Evolutionary conservation across 257 asterid species (phyloP), one percentile per base, ranked within the genome.

Genomic region (Solanum pinnatisectum): DNA sequence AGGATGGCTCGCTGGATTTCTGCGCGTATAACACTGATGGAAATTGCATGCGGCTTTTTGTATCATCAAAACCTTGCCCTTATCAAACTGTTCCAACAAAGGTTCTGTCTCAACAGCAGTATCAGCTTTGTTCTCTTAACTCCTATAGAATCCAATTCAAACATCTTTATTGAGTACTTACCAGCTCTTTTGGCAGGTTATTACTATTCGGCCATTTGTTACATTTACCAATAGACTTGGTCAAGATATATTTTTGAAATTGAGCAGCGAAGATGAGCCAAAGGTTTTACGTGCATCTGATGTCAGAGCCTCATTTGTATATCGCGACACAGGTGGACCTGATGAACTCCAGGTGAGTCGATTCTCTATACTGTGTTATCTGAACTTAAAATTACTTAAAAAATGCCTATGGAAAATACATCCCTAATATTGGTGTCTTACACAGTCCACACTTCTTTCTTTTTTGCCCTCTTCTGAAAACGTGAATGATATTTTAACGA

Each of bases 1-100:
- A 97, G 99, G 99, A 97, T 94, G 99, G 99, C 86, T 96, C 99
- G 13, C 85, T 96, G 92, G 99, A 97, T 85, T 94, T 97, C 88
- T 89, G 90, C 81, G 98, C 99, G 89, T 92, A 94, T 85, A 90
- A 92, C 88, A 92, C 95, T 78, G 98, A 94, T 32, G 96, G 98
- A 44, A 92, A 94, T 89, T 93, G 95, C 88, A 90, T 97, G 95
- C 96, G 91, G 90, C 96, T 97, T 72, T 96, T 93, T 91, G 90
- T 97, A 70, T 95, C 98, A 87, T 91, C 98, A 88, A 96, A 95
- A 90, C 98, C 98, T 87, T 94, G 95, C 91, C 92, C 98, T 56
- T 94, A 95, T 92, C 98, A 93, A 87, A 94, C 99, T 76, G 94
- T 93, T 90, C 98, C 99, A 76, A 97, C 99, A 83, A 97, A 97